Conservation (phyloP, 306 rosid species). For the Quercus berberidifolia region DNA sequence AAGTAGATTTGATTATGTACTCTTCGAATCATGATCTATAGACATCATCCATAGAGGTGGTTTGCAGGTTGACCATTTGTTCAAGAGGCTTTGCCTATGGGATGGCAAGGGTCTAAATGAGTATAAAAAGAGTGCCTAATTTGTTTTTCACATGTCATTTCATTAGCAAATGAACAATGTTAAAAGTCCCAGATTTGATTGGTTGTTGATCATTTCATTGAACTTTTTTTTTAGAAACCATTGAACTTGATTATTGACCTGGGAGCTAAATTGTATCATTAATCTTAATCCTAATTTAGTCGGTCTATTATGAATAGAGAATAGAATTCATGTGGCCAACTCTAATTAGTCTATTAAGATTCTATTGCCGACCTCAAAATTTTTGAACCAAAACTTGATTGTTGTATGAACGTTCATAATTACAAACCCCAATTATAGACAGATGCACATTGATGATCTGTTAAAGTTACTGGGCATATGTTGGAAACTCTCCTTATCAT, state of each 20-base stretch:
- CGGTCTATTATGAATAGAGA: too few species aligned
- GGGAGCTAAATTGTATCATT: neutral
- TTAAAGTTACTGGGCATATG: neutral
- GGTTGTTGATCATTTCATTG: neutral
- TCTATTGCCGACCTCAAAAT: too few species aligned
- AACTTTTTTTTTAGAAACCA: too few species aligned
- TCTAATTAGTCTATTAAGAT: too few species aligned
- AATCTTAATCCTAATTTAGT: too few species aligned
- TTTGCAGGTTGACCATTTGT: neutral
- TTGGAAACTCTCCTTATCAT: neutral
- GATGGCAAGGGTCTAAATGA: neutral
- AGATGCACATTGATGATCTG: neutral
- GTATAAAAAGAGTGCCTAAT: neutral
- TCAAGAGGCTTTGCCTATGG: neutral
- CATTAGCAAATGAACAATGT: neutral
- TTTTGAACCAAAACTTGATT: too few species aligned
- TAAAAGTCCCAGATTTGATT: neutral
- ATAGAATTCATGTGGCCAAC: too few species aligned
- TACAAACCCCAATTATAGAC: neutral
- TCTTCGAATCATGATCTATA: neutral
- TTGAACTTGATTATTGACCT: neutral
- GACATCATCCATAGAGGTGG: too few species aligned
- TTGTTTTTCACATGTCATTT: neutral
- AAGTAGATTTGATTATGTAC: neutral
- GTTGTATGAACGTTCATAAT: too few species aligned